These are phyloP conservation scores for Candolleomyces efflorescens DNA, from an alignment of 768 basidiomycete species.

Conservation along the genomic window DNA sequence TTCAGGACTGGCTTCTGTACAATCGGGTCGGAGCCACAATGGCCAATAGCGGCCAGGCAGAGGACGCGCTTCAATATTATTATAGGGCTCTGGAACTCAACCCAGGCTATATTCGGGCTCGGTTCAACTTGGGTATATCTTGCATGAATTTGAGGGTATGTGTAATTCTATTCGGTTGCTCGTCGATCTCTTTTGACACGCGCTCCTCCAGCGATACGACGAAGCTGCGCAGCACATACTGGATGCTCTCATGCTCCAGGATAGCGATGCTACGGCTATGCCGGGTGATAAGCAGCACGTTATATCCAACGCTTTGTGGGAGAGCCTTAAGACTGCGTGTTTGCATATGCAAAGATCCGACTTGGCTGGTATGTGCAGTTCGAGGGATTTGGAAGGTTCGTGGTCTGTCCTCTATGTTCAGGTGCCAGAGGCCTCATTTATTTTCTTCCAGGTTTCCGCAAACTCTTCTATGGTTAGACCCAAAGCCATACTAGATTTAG, in stretches of 20 bases:
- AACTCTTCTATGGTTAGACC: constrained; percentile 16
- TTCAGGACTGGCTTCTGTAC: constrained; percentile 86
- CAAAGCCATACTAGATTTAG: neutral
- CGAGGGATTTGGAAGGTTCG: constrained; percentile 61
- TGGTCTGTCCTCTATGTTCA: neutral
- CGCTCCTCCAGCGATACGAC: constrained; percentile 66
- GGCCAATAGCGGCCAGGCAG: constrained; percentile 80
- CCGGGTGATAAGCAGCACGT: constrained; percentile 60
- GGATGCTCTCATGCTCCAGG: constrained; percentile 86
- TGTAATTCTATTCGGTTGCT: constrained; percentile 13
- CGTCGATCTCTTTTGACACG: neutral
- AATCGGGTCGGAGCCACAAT: constrained; percentile 94
- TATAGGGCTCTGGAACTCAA: constrained; percentile 81
- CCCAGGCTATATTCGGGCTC: constrained; percentile 86
- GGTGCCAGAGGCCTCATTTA: constrained; percentile 3
- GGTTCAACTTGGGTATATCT: constrained; percentile 92
- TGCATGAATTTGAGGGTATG: constrained; percentile 81
- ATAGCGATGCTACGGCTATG: constrained; percentile 63
- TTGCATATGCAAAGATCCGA: constrained; percentile 77
- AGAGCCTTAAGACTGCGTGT: constrained; percentile 79
- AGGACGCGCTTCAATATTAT: constrained; percentile 85
- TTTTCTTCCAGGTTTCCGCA: constrained; percentile 18
- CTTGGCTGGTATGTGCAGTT: constrained; percentile 69
- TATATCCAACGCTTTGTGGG: constrained; percentile 80
- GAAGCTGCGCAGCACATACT: constrained; percentile 86